Evolutionary conservation across 805 yeast genomes (phyloP).

Genomic region (Starmerella etchellsii): DNA sequence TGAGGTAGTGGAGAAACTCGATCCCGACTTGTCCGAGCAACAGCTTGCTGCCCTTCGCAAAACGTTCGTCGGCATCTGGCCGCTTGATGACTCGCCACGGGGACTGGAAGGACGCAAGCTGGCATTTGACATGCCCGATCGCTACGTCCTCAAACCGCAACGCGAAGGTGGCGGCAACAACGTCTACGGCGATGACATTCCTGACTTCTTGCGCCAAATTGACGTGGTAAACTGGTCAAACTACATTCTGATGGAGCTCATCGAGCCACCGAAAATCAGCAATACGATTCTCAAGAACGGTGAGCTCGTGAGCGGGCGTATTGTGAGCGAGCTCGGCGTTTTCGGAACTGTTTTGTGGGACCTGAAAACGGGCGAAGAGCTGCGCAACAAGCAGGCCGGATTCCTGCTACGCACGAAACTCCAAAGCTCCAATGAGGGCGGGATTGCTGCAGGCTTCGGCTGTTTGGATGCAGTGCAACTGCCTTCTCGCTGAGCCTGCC

Average conservation of each 20-base stretch:
- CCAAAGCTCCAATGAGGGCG: conserved; percentile 85
- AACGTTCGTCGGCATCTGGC: conserved; percentile 80
- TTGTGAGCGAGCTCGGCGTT: conserved; percentile 81
- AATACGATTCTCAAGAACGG: conserved; percentile 64
- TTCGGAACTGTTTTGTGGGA: conserved; percentile 77
- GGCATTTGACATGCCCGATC: conserved; percentile 55
- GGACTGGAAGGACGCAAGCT: conserved; percentile 52
- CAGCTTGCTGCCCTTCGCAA: conserved; percentile 27
- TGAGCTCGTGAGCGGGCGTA: conserved; percentile 50
- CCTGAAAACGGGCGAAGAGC: conserved; percentile 42
- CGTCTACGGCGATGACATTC: conserved; percentile 76
- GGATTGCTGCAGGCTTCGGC: conserved; percentile 98
- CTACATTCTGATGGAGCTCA: conserved; percentile 86
- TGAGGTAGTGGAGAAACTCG: conserved; percentile 36
- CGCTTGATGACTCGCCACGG: conserved; percentile 56
- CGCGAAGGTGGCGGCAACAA: conserved; percentile 99
- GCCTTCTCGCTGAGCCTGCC: conserved; percentile 13
- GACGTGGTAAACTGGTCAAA: conserved; percentile 73
- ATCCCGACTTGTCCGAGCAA: conserved; percentile 26
- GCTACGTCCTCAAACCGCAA: conserved; percentile 86
- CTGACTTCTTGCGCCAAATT: conserved; percentile 46
- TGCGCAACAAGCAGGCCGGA: conserved; percentile 61
- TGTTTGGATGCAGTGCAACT: conserved; percentile 56
- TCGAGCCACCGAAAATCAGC: conserved; percentile 55
- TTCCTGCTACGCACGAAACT: conserved; percentile 82